phyloP scores from a whole-genome alignment of 2,329 filamentous ascomycete genomes.

The Sclerotinia trifoliorum region DNA sequence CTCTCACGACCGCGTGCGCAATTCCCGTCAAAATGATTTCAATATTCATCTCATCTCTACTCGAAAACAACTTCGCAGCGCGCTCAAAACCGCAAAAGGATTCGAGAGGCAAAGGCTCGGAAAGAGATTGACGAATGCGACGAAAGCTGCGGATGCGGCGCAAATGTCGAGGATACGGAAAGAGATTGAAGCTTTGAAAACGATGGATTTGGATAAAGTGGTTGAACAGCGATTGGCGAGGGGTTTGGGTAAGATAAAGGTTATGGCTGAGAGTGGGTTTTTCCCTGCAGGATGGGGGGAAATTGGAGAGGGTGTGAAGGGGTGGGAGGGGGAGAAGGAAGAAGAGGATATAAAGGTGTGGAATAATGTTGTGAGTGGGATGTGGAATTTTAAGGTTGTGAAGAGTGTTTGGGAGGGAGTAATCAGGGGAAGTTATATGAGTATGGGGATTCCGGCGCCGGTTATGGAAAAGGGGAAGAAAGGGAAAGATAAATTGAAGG shows the following conservation, averaged over 20 bases:
- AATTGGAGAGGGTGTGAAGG: slow-evolving; percentile 35
- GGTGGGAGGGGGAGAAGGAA: slow-evolving; percentile 38
- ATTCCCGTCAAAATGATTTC: slow-evolving; percentile 42
- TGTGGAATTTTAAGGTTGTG: slow-evolving; percentile 54
- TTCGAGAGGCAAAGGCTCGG: slow-evolving; percentile 74
- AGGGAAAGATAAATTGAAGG: slow-evolving; percentile 28
- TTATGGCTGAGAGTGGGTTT: slow-evolving; percentile 46
- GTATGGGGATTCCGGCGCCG: slow-evolving; percentile 36
- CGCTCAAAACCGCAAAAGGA: slow-evolving; percentile 70
- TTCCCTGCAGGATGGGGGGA: slow-evolving; percentile 41
- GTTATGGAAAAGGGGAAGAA: slow-evolving; percentile 27
- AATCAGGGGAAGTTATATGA: slow-evolving; percentile 36
- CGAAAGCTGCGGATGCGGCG: slow-evolving; percentile 45
- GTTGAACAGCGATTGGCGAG: slow-evolving; percentile 50
- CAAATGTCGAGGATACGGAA: slow-evolving; percentile 61
- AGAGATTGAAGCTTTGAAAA: slow-evolving; percentile 55
- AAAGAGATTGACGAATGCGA: slow-evolving; percentile 56
- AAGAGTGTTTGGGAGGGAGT: slow-evolving; percentile 48
- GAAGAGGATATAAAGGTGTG: slow-evolving; percentile 35
- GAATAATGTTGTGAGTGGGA: slow-evolving; percentile 52
- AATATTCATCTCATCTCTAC: slow-evolving; percentile 53
- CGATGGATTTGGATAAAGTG: slow-evolving; percentile 47
- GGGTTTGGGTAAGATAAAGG: slow-evolving; percentile 51
- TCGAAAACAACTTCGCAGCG: slow-evolving; percentile 61
- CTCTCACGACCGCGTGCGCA: slow-evolving; percentile 35